Evolutionary conservation across 345 rosid genomes (phyloP), one percentile per base, ranked within the genome.

Genomic region (Populus pruinosa): DNA sequence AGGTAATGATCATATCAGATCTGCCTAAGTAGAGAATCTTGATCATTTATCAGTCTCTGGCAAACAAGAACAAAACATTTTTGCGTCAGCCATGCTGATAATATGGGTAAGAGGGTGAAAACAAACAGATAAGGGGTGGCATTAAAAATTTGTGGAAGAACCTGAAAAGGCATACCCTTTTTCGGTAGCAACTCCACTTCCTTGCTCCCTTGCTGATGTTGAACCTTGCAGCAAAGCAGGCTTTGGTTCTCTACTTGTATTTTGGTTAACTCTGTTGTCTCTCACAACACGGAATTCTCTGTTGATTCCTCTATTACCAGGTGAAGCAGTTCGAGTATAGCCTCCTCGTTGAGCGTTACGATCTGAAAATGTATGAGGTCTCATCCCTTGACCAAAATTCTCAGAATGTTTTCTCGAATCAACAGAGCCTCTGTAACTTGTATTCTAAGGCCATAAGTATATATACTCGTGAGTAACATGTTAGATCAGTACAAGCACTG

Each of bases 251-350:
- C 63, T 81, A 84, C 71, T 79, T 74, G 81, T 68, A 80, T 78
- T 87, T 55, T 43, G 84, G 63, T 82, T 90, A 76, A 88, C 82
- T 80, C 94, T 89, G 80, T 90, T 94, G 86, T 92, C 97, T 78
- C 90, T 87, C 79, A 92, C 94, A 56, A 92, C 88, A 18, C 88
- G 88, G 67, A 87, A 85, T 82, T 80, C 84, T 74, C 78, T 82
- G 73, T 56, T 85, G n/a, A 76, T 56, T 79, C 91, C 86, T 84
- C 85, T 85, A 85, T 83, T 87, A 74, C 87, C 83, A 71, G 88
- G 83, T 18, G 81, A 50, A 76, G 80, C 12, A 77, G 73, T 77
- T 67, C 85, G 88, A 73, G 76, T 61, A 83, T 87, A 80, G 76
- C 87, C 87, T 77, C 86, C 88, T 76, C 88, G 89, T 77, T 82